Evolutionary conservation across 306 rosid species (phyloP).

Genomic region (Canavalia gladiata): DNA sequence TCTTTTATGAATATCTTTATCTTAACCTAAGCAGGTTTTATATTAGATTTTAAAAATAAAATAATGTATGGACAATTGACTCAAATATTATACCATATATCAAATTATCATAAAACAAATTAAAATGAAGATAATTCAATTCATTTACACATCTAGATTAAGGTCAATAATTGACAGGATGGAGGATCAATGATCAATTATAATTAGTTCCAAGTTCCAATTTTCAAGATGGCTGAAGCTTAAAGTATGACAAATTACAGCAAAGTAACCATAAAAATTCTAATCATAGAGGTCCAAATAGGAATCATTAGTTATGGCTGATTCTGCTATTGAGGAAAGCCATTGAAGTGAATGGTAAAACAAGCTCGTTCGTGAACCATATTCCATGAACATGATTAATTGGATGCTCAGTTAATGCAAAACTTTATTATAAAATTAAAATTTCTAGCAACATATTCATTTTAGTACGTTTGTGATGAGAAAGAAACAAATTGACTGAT

Average conservation of each 20-base stretch:
- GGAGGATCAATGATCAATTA: slow-evolving; percentile 20
- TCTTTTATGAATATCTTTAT: neutral
- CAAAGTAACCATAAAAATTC: slow-evolving; percentile 12
- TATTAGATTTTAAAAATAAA: neutral
- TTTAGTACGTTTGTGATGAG: neutral
- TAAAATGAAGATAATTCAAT: neutral
- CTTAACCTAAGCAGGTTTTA: neutral
- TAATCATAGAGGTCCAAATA: slow-evolving; percentile 37
- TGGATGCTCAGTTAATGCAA: neutral
- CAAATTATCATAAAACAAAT: neutral
- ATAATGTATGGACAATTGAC: neutral
- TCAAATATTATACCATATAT: neutral
- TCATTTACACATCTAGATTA: slow-evolving; percentile 13
- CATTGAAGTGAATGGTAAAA: slow-evolving; percentile 30
- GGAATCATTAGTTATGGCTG: slow-evolving; percentile 17
- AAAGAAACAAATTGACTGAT: neutral
- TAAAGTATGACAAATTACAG: slow-evolving; percentile 41
- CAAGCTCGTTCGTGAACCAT: neutral
- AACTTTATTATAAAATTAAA: neutral
- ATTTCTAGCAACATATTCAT: neutral
- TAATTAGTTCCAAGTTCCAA: slow-evolving; percentile 5
- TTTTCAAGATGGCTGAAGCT: slow-evolving; percentile 38
- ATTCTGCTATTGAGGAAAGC: neutral
- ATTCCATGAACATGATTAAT: slow-evolving; percentile 16
- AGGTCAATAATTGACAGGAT: neutral